Conservation (phyloP, 306 rosid genomes). For the Quercus gilva region DNA sequence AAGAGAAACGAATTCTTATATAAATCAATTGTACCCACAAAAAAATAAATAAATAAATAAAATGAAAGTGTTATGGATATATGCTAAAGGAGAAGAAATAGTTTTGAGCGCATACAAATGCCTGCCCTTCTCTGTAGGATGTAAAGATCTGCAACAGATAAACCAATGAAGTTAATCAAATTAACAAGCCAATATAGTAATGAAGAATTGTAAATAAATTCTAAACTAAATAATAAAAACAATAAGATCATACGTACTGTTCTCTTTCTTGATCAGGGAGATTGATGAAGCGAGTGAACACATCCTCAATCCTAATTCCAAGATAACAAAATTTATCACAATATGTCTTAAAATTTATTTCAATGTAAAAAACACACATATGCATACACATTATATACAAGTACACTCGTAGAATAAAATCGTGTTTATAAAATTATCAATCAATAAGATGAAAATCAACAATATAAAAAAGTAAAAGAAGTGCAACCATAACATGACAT, state of each 20-base stretch:
- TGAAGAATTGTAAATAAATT: background rate
- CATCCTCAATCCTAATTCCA: constrained; percentile 78
- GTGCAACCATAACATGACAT: too few species aligned
- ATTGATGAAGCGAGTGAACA: constrained; percentile 72
- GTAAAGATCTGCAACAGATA: constrained; percentile 47
- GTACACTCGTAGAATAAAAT: too few species aligned
- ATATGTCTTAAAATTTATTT: background rate
- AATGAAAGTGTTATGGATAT: background rate
- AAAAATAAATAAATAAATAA: background rate
- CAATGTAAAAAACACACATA: too few species aligned
- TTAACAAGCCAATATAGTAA: constrained; percentile 4
- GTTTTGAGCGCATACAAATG: constrained; percentile 34
- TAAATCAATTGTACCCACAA: background rate
- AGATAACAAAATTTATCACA: background rate
- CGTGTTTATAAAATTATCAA: too few species aligned
- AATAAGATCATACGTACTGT: constrained; percentile 35
- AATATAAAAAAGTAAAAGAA: too few species aligned
- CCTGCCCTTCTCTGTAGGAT: constrained; percentile 40
- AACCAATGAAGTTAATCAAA: constrained; percentile 20
- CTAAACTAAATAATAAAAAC: background rate
- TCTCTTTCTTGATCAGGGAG: constrained; percentile 84
- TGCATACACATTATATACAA: too few species aligned
- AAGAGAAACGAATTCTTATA: background rate
- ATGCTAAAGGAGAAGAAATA: background rate
- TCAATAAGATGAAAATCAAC: too few species aligned